A percentile compares a stretch with the other conserved stretches of the same genome.
Conservation (phyloP, 176 grass and related monocot genomes). For the Eragrostis curvula region DNA sequence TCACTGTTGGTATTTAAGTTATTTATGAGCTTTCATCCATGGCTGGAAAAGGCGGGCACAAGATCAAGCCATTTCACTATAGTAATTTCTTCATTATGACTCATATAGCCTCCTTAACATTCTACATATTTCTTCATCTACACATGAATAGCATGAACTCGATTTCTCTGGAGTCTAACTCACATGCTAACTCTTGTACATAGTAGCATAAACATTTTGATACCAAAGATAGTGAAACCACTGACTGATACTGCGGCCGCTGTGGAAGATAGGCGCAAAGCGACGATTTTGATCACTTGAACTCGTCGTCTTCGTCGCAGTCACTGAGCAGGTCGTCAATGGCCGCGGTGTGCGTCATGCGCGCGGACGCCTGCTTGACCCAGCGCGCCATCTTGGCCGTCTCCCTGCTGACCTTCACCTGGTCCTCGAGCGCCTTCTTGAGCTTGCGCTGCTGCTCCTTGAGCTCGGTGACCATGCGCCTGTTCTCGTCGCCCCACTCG, state of each 20-base stretch:
- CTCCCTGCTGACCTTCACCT: conserved; percentile 78
- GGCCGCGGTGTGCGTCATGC: conserved; percentile 63
- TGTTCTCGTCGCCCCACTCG: conserved; percentile 70
- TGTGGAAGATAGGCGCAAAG: neutral
- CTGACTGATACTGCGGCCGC: neutral
- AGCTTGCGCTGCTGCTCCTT: conserved; percentile 78
- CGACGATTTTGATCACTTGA: conserved; percentile 50
- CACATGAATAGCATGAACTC: conserved; percentile 11
- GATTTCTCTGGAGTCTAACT: neutral
- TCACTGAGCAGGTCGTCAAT: conserved; percentile 76
- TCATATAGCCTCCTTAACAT: neutral
- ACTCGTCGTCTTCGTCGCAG: conserved; percentile 60
- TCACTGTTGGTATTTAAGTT: neutral
- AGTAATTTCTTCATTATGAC: neutral
- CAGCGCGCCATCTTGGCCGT: conserved; percentile 70
- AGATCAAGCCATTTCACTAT: neutral
- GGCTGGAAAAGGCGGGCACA: neutral
- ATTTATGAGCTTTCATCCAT: neutral
- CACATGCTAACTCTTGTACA: neutral
- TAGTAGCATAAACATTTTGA: conserved; percentile 7
- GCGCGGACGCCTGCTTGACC: conserved; percentile 75
- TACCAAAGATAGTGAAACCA: neutral
- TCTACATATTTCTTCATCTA: neutral
- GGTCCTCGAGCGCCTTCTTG: conserved; percentile 83
- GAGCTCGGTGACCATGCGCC: conserved; percentile 50